Conservation (phyloP, 164 flowering plant genomes). For the Cinnamomum chago region DNA sequence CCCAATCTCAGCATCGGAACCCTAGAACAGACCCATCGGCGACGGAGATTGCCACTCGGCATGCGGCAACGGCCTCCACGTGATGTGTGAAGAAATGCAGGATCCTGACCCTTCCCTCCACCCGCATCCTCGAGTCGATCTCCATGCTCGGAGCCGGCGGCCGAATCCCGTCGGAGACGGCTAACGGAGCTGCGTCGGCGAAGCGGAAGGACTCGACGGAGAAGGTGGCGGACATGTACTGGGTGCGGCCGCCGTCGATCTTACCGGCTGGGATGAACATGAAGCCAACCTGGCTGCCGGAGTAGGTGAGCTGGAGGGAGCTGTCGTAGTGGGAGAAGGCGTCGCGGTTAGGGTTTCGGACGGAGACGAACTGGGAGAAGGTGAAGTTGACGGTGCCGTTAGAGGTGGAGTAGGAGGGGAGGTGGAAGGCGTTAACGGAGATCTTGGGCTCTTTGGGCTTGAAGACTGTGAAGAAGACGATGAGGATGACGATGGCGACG, state of each 20-base stretch:
- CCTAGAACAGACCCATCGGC: constrained; percentile 82
- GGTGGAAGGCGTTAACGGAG: constrained; percentile 61
- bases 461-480: constrained; percentile 84
- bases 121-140: constrained; percentile 61
- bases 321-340: constrained; percentile 87
- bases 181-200: constrained; percentile 12
- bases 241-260: constrained; percentile 59
- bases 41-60: constrained; percentile 51
- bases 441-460: constrained; percentile 71
- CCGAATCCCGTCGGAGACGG: constrained; percentile 22
- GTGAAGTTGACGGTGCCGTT: constrained; percentile 78
- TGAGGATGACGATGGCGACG: constrained; percentile 46
- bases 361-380: constrained; percentile 74
- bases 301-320: constrained; percentile 74
- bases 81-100: constrained; percentile 77
- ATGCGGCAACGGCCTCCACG: constrained; percentile 43
- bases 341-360: constrained; percentile 76
- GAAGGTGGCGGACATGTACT: constrained; percentile 84
- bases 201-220: constrained; percentile 71
- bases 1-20: constrained; percentile 46
- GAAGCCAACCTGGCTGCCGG: constrained; percentile 73
- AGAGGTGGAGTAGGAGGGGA: constrained; percentile 71
- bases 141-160: constrained; percentile 57
- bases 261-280: constrained; percentile 96
- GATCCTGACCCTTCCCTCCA: constrained; percentile 78